phyloP scores from a whole-genome alignment of 139 green algal species.

The Closterium sp. region DNA sequence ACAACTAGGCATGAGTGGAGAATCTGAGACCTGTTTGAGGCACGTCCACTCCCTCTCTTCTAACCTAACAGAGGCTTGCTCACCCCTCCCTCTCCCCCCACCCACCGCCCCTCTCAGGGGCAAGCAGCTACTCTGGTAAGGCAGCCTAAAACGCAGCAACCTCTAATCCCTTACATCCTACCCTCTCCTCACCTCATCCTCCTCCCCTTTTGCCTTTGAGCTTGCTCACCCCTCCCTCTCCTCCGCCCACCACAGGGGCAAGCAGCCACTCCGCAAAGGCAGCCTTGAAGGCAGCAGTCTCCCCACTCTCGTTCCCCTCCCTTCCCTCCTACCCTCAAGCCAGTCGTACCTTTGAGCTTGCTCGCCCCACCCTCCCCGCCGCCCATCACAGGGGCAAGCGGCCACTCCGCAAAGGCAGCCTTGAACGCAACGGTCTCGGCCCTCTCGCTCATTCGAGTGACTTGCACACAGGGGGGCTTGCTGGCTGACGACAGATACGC shows the following conservation, averaged over 20 bases:
- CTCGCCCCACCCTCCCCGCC: not conserved
- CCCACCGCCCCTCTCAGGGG: too few relatives aligned
- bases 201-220: slow-evolving; percentile 2
- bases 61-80: too few relatives aligned
- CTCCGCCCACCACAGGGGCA: not conserved
- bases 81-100: too few relatives aligned
- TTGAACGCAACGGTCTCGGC: slow-evolving; percentile 38
- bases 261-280: slow-evolving; percentile 31
- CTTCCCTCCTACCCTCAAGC: too few relatives aligned
- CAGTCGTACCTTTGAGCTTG: slow-evolving; percentile 27
- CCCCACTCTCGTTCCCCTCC: not conserved
- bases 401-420: slow-evolving; percentile 36
- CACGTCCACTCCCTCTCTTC: too few relatives aligned
- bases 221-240: slow-evolving; percentile 2
- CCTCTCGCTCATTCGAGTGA: slow-evolving; percentile 9
- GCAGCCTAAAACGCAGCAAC: too few relatives aligned
- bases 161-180: too few relatives aligned
- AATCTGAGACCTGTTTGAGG: too few relatives aligned
- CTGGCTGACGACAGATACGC: not conserved
- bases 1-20: too few relatives aligned
- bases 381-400: slow-evolving; percentile 5
- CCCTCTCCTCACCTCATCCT: not conserved
- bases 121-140: too few relatives aligned
- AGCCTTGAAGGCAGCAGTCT: slow-evolving; percentile 33
- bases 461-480: slow-evolving; percentile 22